Base-by-base conservation (phyloP, 129 eudicot genomes). In the Gnaphalium uliginosum region DNA sequence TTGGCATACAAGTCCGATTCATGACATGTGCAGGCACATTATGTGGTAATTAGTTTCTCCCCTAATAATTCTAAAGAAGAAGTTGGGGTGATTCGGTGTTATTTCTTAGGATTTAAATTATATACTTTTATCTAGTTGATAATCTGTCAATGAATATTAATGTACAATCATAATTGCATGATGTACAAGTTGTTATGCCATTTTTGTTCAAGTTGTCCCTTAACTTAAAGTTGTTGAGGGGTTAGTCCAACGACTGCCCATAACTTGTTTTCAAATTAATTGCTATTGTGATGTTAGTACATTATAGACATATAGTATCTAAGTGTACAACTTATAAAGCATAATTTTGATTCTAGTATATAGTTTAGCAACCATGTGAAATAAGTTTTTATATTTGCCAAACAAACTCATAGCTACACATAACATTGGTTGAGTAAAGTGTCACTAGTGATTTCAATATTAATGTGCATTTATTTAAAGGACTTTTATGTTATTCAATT, bases 11-110 rank as follows among this genome's bases (percentile, higher is more conserved):
- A 72, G 68, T 79, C 78, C 83, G 73, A 79, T 79, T 39, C 27
- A 79, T 79, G 78, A 73, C 83, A 79, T 79, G 83, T 79, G 83
- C 83, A 65, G 54, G 73, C 82, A 79, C 78, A 72, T 79, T 79
- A 64, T 79, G 73, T 73, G 83, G 41, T 73, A 23, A 33, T 76
- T 66, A 53, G 18, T 13, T 76, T 76, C 25, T 25, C 26, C 39
- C 39, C 57, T 54, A 76, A 50, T 76, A 51, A 33, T 65, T 48
- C 72, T 65, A 63, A 50, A 22, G 39, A 19, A 27, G 69, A 7
- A 64, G 33, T 53, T 19, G 60, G 3, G 24, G 60, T 53, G 60
- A 22, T 11, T 10, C 15, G 18, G 32, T 13, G 65, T 25, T 59
- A 5, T 59, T 59, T 59, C 65, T 9, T 22, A 58, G 29, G 6